These are phyloP conservation scores for Tylopilus microsporus DNA, from an alignment of 1,284 basidiomycete genomes.

Conservation along the genomic window DNA sequence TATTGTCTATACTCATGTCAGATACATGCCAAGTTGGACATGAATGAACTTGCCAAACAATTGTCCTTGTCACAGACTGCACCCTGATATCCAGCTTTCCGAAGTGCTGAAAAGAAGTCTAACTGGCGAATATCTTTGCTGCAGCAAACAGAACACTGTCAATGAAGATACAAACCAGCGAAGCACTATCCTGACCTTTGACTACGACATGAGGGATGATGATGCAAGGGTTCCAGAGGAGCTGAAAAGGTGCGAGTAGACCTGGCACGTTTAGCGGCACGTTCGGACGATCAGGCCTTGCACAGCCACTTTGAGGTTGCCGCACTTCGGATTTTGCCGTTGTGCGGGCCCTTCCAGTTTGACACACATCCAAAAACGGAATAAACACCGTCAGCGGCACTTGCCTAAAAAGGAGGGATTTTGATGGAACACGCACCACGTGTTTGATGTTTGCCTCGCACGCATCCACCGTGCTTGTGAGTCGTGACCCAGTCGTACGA, in stretches of 20 bases:
- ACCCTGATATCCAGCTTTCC: slow-evolving; percentile 75
- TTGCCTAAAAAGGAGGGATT: background rate
- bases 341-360: too few relatives aligned
- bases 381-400: slow-evolving; percentile 4
- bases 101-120: slow-evolving; percentile 71
- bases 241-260: slow-evolving; percentile 67
- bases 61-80: slow-evolving; percentile 98
- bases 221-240: slow-evolving; percentile 68
- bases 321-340: background rate
- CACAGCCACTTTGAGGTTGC: too few relatives aligned
- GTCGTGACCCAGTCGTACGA: slow-evolving; percentile 20
- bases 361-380: background rate
- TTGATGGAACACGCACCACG: slow-evolving; percentile 11
- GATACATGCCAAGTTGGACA: background rate
- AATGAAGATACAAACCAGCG: background rate
- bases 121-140: slow-evolving; percentile 82
- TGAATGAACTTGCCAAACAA: slow-evolving; percentile 63
- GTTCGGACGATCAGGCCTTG: background rate
- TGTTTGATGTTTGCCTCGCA: slow-evolving; percentile 6
- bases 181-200: slow-evolving; percentile 51
- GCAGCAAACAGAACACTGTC: slow-evolving; percentile 19
- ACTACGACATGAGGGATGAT: slow-evolving; percentile 70
- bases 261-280: slow-evolving; percentile 81
- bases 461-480: background rate
- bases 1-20: slow-evolving; percentile 51